Evolutionary conservation across 192 early-diverging fungal species (phyloP).

Genomic region (Coemansia sp.): DNA sequence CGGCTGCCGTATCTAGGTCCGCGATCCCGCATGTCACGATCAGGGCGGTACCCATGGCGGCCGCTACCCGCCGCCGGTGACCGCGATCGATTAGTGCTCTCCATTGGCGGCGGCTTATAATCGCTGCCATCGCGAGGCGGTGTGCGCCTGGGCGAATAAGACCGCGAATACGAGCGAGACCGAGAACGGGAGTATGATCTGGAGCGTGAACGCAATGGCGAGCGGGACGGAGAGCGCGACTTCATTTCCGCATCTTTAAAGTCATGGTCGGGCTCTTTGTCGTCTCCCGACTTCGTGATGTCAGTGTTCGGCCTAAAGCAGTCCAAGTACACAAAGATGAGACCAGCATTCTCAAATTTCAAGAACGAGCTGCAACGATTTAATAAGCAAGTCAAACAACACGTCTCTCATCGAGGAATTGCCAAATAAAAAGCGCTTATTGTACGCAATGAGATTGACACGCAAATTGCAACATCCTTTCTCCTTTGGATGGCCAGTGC

Average conservation of each 20-base stretch:
- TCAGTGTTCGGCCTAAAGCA: slow-evolving; percentile 9
- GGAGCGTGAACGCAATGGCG: slow-evolving; percentile 6
- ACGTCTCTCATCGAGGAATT: no score
- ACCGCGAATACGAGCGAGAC: slow-evolving; percentile 1
- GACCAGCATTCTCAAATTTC: no score
- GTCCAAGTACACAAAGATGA: no score
- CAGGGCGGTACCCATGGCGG: neutral
- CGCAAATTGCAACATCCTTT: no score
- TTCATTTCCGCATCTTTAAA: slow-evolving; percentile 4
- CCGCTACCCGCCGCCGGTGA: neutral
- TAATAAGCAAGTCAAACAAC: no score
- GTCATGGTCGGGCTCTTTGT: neutral
- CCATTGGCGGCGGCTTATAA: slow-evolving; percentile 28
- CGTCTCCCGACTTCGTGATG: neutral
- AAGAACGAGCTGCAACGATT: no score
- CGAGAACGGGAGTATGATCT: neutral
- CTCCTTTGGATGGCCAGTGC: no score
- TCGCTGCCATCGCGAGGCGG: slow-evolving; percentile 2
- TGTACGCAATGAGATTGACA: no score
- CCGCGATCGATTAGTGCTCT: neutral
- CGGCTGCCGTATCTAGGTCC: neutral
- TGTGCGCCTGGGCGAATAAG: slow-evolving; percentile 11
- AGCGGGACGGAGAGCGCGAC: slow-evolving; percentile 4
- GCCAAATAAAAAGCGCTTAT: no score
- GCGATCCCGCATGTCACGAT: neutral